These are phyloP conservation scores for Plantago elongata DNA, from an alignment of 257 asterid genomes.

Conservation along the genomic window DNA sequence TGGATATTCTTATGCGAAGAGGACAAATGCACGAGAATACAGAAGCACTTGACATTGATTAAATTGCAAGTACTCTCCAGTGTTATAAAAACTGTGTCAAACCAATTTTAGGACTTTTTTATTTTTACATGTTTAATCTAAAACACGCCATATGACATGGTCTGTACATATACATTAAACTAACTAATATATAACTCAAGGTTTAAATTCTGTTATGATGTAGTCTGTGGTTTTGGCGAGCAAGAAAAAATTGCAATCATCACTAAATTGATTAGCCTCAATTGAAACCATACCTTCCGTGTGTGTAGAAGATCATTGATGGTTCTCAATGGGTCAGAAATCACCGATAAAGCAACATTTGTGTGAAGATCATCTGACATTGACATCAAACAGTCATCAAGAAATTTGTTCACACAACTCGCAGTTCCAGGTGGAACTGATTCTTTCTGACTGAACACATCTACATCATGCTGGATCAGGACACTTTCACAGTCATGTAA, in stretches of 20 bases:
- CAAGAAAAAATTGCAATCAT: not conserved
- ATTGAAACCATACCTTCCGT: constrained; percentile 56
- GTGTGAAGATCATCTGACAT: constrained; percentile 95
- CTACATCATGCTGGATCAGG: constrained; percentile 35
- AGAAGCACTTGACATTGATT: no score
- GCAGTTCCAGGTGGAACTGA: constrained; percentile 53
- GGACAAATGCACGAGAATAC: no score
- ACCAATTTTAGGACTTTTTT: no score
- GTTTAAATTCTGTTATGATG: no score
- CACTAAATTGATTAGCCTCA: constrained; percentile 7
- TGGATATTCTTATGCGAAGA: no score
- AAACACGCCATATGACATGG: no score
- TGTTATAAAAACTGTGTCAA: no score
- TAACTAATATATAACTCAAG: no score
- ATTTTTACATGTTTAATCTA: no score
- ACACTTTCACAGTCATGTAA: constrained; percentile 56
- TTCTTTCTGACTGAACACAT: constrained; percentile 34
- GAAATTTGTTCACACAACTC: constrained; percentile 55
- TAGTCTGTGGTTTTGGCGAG: not conserved
- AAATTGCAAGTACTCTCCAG: no score
- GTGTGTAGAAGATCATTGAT: constrained; percentile 91
- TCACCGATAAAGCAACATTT: constrained; percentile 78
- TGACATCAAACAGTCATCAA: constrained; percentile 59
- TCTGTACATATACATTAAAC: no score
- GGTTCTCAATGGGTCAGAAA: constrained; percentile 81